A percentile compares a stretch with the other conserved stretches of the same genome.
These are phyloP conservation scores for Phaffia rhodozyma DNA, from an alignment of 1,284 basidiomycete genomes.

Conservation along the genomic window DNA sequence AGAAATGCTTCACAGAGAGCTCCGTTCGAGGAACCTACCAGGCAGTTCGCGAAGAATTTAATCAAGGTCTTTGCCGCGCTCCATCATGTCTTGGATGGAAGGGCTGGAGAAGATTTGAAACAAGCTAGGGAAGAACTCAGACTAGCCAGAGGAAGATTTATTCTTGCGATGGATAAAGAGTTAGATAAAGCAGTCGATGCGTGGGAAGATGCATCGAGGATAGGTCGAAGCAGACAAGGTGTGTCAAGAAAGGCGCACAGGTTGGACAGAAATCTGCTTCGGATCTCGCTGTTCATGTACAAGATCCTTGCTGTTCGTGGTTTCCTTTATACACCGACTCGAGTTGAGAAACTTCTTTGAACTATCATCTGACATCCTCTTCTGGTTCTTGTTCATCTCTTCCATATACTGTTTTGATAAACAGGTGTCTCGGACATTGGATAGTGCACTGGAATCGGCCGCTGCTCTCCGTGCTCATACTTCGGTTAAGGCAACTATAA, in stretches of 20 bases:
- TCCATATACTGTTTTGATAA: background rate
- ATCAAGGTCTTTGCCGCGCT: constrained; percentile 1
- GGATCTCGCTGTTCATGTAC: constrained; percentile 11
- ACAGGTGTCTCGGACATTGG: constrained; percentile 10
- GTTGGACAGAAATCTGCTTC: constrained; percentile 12
- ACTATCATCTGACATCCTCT: background rate
- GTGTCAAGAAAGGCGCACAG: background rate
- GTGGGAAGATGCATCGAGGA: constrained; percentile 5
- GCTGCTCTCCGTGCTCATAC: constrained; percentile 1
- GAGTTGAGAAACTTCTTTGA: background rate
- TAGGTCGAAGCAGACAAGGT: background rate
- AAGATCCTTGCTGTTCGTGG: constrained; percentile 1
- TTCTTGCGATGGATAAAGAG: constrained; percentile 1
- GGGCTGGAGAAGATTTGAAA: background rate
- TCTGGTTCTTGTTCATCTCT: background rate
- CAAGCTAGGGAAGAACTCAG: background rate
- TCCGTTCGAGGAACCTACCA: constrained; percentile 6
- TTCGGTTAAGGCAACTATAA: background rate
- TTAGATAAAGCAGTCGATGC: background rate
- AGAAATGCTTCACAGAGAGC: background rate
- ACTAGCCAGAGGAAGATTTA: background rate
- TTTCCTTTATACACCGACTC: no score
- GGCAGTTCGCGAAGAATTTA: background rate
- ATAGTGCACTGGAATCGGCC: background rate
- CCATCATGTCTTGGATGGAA: constrained; percentile 8